These are phyloP conservation scores for Pyrenophora tritici-repentis DNA, from an alignment of 2,329 filamentous ascomycete genomes.

Conservation along the genomic window DNA sequence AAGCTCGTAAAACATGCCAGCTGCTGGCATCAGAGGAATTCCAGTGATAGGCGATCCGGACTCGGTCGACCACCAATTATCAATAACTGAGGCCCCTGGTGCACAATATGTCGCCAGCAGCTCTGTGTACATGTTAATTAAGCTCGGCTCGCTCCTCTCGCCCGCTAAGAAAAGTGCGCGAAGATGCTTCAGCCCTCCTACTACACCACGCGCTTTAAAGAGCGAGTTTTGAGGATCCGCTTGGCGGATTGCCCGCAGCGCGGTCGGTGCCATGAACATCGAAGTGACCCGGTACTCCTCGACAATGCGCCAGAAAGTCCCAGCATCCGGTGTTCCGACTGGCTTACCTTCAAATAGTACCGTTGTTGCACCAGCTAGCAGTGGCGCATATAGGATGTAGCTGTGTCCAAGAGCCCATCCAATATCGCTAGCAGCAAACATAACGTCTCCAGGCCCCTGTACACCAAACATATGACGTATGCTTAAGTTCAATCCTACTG, in stretches of 20 bases:
- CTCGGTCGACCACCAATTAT: no score
- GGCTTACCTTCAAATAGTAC: slow-evolving; percentile 94
- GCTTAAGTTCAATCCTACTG: slow-evolving; percentile 79
- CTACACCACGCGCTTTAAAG: no score
- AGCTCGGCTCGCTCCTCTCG: no score
- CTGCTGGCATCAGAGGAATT: no score
- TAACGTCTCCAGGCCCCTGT: slow-evolving; percentile 74
- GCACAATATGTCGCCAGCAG: no score
- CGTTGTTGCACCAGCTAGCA: slow-evolving; percentile 82
- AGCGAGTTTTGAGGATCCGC: no score
- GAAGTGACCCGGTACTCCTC: slow-evolving; percentile 83
- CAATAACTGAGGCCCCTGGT: no score
- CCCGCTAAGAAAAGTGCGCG: no score
- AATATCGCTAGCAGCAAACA: slow-evolving; percentile 81
- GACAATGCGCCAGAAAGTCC: slow-evolving; percentile 83
- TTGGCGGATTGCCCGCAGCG: slow-evolving; percentile 59
- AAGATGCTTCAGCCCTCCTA: no score
- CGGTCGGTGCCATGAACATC: slow-evolving; percentile 81
- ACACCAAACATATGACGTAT: slow-evolving; percentile 83
- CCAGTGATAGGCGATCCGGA: no score
- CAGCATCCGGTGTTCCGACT: slow-evolving; percentile 76
- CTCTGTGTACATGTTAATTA: no score
- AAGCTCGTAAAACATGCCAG: no score
- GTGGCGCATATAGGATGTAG: slow-evolving; percentile 86
- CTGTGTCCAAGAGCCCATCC: slow-evolving; percentile 80